phyloP scores from a whole-genome alignment of 2,329 filamentous ascomycete species.

The Botryosphaeria dothidea region DNA sequence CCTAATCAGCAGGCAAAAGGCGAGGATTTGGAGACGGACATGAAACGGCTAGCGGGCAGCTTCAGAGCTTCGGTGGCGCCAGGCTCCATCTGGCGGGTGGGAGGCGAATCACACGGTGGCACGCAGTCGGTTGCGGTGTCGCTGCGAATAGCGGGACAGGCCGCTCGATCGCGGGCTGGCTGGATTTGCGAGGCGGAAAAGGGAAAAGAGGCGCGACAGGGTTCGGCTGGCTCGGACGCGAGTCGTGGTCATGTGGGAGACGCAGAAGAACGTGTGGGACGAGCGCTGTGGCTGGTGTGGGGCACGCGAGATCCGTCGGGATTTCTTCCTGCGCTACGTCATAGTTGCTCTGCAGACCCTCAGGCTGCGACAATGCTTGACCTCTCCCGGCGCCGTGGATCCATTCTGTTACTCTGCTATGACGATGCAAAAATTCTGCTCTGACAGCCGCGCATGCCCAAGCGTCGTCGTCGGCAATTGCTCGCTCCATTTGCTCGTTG shows the following conservation, averaged over 20 bases:
- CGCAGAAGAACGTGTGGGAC: slow-evolving; percentile 1
- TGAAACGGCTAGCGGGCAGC: slow-evolving; percentile 12
- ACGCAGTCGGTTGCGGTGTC: slow-evolving; percentile 6
- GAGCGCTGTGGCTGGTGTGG: slow-evolving; percentile 13
- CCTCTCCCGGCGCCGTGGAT: background rate
- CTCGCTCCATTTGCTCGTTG: no score
- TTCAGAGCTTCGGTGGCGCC: background rate
- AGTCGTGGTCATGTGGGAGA: slow-evolving; percentile 7
- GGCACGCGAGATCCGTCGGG: slow-evolving; percentile 10
- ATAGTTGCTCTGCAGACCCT: background rate
- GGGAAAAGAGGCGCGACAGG: background rate
- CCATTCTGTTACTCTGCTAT: background rate
- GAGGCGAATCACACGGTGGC: slow-evolving; percentile 5
- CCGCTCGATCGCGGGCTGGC: background rate
- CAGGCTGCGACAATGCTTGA: background rate
- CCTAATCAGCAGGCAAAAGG: slow-evolving; percentile 7
- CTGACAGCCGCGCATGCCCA: background rate
- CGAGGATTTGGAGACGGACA: background rate
- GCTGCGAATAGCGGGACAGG: slow-evolving; percentile 5
- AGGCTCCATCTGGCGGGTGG: background rate
- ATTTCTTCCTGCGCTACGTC: background rate
- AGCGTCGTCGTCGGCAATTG: background rate
- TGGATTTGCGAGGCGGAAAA: background rate
- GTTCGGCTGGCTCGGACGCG: slow-evolving; percentile 16
- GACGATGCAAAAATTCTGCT: background rate